phyloP scores from a whole-genome alignment of 2,329 filamentous ascomycete genomes.

The Xylariaceae sp. region DNA sequence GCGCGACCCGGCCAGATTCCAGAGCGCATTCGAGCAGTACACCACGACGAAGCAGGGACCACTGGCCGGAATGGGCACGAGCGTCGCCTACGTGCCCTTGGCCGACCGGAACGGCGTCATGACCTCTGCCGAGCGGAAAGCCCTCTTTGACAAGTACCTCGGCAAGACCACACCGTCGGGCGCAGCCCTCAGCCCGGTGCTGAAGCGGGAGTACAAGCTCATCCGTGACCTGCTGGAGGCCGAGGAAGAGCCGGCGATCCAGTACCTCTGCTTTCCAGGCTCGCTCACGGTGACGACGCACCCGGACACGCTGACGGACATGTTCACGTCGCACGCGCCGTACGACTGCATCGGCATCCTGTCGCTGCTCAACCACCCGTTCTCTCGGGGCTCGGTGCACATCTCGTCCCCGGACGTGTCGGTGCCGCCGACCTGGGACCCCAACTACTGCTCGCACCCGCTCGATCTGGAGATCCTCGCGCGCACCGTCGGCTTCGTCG shows the following conservation, averaged over 20 bases:
- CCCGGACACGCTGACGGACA: conserved; percentile 26
- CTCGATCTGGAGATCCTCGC: conserved; percentile 50
- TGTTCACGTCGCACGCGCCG: conserved; percentile 25
- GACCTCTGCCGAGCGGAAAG: conserved; percentile 20
- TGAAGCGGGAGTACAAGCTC: conserved; percentile 20
- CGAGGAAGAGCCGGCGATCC: conserved; percentile 28
- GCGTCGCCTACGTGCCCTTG: conserved; percentile 32
- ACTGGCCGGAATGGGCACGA: conserved; percentile 37
- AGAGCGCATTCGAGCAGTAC: conserved; percentile 32
- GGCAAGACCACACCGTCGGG: too few species aligned
- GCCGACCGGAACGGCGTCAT: conserved; percentile 28
- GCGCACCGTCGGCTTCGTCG: conserved; percentile 39
- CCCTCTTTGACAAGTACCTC: conserved; percentile 24
- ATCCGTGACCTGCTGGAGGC: conserved; percentile 27
- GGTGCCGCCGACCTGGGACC: conserved; percentile 46
- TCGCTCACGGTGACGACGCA: conserved; percentile 28
- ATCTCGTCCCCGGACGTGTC: conserved; percentile 40
- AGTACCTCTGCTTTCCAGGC: conserved; percentile 33
- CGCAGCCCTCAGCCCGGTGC: conserved; percentile 11
- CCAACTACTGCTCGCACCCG: conserved; percentile 49
- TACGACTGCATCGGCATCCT: conserved; percentile 51
- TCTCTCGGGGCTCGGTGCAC: conserved; percentile 55
- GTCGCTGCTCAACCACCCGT: conserved; percentile 56
- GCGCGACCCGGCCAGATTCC: conserved; percentile 30
- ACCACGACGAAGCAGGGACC: conserved; percentile 30